A percentile compares a stretch with the other conserved stretches of the same genome.
These are phyloP conservation scores for Clarireedia sp. DNA, from an alignment of 2,329 filamentous ascomycete genomes.

Conservation along the genomic window DNA sequence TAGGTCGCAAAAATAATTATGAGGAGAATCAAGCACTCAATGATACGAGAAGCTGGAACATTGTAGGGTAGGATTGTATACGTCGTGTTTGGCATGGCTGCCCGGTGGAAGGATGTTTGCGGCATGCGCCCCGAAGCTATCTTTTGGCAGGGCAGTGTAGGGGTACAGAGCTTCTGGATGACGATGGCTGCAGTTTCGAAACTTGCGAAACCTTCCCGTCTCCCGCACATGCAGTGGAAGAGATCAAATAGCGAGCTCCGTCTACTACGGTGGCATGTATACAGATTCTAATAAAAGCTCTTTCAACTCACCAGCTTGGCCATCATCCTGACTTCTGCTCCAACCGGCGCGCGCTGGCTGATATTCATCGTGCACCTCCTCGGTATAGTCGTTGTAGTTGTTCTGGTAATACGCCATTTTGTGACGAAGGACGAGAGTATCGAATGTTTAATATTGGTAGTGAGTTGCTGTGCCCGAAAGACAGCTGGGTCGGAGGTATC, in stretches of 20 bases:
- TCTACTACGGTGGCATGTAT: not conserved
- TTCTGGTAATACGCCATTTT: slow-evolving; percentile 1
- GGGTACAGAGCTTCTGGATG: not conserved
- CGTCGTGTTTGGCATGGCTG: not conserved
- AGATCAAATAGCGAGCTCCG: not conserved
- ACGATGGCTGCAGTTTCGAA: no score
- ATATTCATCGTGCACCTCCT: not conserved
- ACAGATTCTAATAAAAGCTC: not conserved
- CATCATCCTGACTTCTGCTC: not conserved
- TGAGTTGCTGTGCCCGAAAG: not conserved
- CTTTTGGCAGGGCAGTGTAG: not conserved
- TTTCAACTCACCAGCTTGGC: not conserved
- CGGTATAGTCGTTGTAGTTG: not conserved
- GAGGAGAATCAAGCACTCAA: not conserved
- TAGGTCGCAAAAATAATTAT: not conserved
- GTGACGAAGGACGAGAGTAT: not conserved
- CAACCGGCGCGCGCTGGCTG: slow-evolving; percentile 6
- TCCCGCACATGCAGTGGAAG: not conserved
- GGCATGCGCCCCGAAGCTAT: not conserved
- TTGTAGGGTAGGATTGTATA: not conserved
- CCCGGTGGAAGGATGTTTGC: not conserved
- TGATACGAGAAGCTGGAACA: not conserved
- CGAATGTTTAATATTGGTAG: no score
- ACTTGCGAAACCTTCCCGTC: no score
- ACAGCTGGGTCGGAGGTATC: not conserved